A percentile compares a stretch with the other conserved stretches of the same genome.
Evolutionary conservation across 139 green algal genomes (phyloP).

Genomic region (Volvox africanus): DNA sequence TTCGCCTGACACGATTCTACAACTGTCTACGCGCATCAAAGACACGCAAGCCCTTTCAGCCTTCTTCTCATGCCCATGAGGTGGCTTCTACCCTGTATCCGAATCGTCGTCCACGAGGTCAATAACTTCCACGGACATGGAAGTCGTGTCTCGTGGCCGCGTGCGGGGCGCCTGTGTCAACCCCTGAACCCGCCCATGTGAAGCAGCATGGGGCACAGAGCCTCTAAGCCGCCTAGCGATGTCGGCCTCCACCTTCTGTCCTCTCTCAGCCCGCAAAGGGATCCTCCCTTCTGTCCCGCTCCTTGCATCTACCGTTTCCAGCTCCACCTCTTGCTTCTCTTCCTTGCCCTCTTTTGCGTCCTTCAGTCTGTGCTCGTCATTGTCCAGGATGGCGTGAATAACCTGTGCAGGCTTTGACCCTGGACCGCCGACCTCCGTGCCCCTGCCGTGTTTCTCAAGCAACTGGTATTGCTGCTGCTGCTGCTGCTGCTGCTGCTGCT

Average conservation of each 20-base stretch:
- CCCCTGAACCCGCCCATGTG: no score
- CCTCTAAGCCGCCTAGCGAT: neutral
- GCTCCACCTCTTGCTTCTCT: neutral
- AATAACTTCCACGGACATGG: neutral
- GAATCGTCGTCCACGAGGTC: slow-evolving; percentile 26
- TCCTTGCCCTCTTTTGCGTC: neutral
- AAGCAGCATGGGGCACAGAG: neutral
- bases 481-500: no score
- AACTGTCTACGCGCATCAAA: no score
- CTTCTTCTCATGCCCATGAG: no score
- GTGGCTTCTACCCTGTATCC: neutral
- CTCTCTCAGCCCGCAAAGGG: no score
- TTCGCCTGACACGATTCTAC: no score
- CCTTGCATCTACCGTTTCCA: neutral
- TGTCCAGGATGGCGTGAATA: neutral
- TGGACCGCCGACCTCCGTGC: neutral
- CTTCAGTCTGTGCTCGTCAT: neutral
- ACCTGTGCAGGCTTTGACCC: neutral
- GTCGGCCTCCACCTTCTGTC: no score
- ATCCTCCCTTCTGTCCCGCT: no score
- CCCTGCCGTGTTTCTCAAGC: neutral
- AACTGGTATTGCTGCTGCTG: no score
- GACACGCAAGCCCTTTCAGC: no score
- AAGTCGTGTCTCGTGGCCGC: neutral
- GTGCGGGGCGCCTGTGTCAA: no score